These are phyloP conservation scores for Pythium phragmiticola DNA, from an alignment of 352 stramenopile species.

Conservation along the genomic window DNA sequence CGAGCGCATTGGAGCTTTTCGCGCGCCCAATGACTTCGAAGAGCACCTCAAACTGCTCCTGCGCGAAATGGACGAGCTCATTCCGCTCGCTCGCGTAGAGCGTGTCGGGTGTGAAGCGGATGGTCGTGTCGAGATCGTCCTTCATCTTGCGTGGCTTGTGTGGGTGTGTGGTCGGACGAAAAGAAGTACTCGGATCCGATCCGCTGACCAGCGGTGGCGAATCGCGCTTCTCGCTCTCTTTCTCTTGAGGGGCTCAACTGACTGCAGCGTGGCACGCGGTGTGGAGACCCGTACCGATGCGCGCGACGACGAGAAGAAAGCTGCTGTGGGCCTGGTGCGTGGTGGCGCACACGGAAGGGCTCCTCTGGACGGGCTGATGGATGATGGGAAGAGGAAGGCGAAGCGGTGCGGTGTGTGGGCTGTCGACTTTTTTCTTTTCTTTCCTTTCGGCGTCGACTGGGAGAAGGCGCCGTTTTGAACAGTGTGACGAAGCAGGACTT, in stretches of 20 bases:
- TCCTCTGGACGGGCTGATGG: neutral
- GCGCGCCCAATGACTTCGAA: constrained; percentile 22
- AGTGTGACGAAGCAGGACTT: constrained; percentile 7
- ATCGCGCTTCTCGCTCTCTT: no score
- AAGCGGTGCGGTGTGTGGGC: constrained; percentile 1
- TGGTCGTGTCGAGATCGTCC: constrained; percentile 6
- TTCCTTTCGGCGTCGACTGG: neutral
- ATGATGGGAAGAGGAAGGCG: neutral
- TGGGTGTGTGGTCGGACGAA: neutral
- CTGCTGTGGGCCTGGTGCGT: neutral
- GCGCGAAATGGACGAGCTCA: constrained; percentile 23
- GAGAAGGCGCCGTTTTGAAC: constrained; percentile 13
- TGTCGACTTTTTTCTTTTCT: neutral
- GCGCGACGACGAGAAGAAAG: no score
- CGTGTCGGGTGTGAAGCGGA: constrained; percentile 27
- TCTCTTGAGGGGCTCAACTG: neutral
- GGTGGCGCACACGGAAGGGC: neutral
- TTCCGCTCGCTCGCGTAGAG: constrained; percentile 27
- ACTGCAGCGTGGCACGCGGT: neutral
- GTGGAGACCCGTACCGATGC: no score
- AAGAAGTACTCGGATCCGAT: neutral
- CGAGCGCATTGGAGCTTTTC: constrained; percentile 10
- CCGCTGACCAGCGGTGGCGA: no score
- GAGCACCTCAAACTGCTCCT: constrained; percentile 29
- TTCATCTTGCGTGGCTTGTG: constrained; percentile 8